Evolutionary conservation across 768 basidiomycete species (phyloP), one percentile per base, ranked within the genome.

Genomic region (Tylopilus sp.): DNA sequence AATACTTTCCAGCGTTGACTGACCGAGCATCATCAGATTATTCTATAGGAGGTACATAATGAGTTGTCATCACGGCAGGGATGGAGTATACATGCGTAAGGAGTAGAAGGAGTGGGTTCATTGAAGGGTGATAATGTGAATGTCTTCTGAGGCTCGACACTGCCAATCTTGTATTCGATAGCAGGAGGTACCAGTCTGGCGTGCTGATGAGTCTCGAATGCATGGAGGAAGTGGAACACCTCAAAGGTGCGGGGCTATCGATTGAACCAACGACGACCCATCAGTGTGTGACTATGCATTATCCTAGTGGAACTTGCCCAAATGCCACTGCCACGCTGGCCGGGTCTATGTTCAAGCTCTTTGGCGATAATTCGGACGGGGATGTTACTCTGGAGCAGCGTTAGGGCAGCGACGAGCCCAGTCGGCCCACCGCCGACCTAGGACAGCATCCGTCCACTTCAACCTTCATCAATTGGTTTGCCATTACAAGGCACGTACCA

Each of bases 361-460:
- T 77, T 78, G 51, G 82, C 75, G 41, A 82, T 75, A 23, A 83
- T 73, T 18, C 78, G 75, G 7, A 82, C 73, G 10, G 76, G 69
- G 17, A 81, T 63, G 5, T 73, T 71, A 60, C 79, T 78, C 20
- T 68, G 67, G 15, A 75, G 58, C 22, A 74, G 61, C 1, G 62
- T 61, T 6, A 70, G 67, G 3, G 71, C 71, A 20, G 55, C 60
- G 23, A 66, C 58, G 13, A 70, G 61, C 21, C 72, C 69, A 0
- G 65, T 47, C 13, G 69, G 67, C 15, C 66, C 70, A 28, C 48
- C 64, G 17, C 66, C 69, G 41, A 55, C 61, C 60, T 71, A 42
- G 22, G 8, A 15, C 22, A 40, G 10, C 42, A 35, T 3, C 12
- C 10, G 21, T 31, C 9, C 12, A 15, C 20, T 11, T 58, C 26